Percentiles rank a stretch among this genome's conserved stretches.
phyloP scores from a whole-genome alignment of 441 rosid species.

The Pelargonium myrrhifolium region DNA sequence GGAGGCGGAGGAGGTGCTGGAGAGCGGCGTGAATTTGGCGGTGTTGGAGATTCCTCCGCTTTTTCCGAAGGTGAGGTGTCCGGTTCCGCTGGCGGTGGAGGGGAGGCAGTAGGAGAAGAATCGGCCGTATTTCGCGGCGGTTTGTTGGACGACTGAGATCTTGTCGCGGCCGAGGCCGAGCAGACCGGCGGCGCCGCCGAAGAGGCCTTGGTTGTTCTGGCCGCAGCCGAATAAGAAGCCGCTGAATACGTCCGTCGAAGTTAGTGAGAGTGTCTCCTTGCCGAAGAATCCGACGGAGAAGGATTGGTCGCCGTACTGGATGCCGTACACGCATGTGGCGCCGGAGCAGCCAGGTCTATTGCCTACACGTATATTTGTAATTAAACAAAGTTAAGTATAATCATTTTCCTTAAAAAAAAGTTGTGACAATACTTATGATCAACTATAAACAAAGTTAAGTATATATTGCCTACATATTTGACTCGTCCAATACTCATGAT shows the following conservation, averaged over 20 bases:
- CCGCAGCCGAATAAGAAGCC: constrained; percentile 68
- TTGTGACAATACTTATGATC: no score
- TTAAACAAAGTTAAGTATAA: no score
- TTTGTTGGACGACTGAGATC: constrained; percentile 63
- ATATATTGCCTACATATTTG: no score
- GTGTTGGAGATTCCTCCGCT: constrained; percentile 28
- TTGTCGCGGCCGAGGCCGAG: constrained; percentile 69
- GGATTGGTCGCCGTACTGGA: constrained; percentile 68
- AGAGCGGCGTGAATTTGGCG: constrained; percentile 49
- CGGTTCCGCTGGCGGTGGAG: constrained; percentile 48
- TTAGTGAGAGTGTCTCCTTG: constrained; percentile 47
- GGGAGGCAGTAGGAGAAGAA: constrained; percentile 83
- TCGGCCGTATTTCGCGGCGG: constrained; percentile 43
- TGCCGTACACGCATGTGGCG: no score
- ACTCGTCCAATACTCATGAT: no score
- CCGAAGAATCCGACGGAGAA: constrained; percentile 56
- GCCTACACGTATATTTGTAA: no score
- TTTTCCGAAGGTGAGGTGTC: constrained; percentile 64
- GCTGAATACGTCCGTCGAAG: constrained; percentile 34
- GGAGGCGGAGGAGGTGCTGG: constrained; percentile 26
- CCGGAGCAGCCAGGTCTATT: no score
- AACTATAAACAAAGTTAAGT: no score
- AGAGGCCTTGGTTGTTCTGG: constrained; percentile 57
- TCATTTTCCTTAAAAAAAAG: no score
- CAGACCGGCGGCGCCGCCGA: constrained; percentile 53